Conservation (phyloP, 2,329 filamentous ascomycete genomes). For the Fusarium sp. region DNA sequence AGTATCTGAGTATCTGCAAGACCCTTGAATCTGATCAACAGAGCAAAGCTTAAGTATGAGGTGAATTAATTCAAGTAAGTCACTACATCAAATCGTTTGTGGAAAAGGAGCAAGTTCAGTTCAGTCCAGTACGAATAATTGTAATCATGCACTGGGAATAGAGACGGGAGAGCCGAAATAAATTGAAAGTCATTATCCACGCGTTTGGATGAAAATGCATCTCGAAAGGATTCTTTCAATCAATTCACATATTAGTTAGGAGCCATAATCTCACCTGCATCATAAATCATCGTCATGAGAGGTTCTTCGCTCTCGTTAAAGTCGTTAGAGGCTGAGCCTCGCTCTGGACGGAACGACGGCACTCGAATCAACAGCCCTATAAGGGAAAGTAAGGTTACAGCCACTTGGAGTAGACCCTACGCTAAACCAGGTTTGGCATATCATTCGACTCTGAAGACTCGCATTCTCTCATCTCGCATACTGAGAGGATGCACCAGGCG, state of each 20-base stretch:
- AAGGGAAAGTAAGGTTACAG: conserved; percentile 22
- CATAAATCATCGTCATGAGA: not conserved
- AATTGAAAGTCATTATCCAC: not conserved
- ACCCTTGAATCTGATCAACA: conserved; percentile 11
- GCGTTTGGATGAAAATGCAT: not conserved
- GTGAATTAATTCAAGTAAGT: not conserved
- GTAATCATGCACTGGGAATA: not conserved
- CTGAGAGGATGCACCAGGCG: not conserved
- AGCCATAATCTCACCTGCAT: conserved; percentile 6
- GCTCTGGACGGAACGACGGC: conserved; percentile 12
- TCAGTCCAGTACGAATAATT: not conserved
- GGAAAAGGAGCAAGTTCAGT: not conserved
- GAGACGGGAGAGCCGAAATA: not conserved
- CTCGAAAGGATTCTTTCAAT: not conserved
- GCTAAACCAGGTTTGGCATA: conserved; percentile 27
- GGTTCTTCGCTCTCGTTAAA: conserved; percentile 4
- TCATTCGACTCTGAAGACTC: conserved; percentile 21
- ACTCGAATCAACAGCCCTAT: conserved; percentile 35
- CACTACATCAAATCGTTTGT: not conserved
- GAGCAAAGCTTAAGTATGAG: not conserved
- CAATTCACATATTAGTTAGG: not conserved
- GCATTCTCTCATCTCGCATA: conserved; percentile 13
- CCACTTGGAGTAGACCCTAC: conserved; percentile 12
- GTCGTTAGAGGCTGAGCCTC: conserved; percentile 2
- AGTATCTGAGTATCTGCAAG: not conserved